Conservation (phyloP, 768 basidiomycete species). For the Gelatoporia subvermispora region DNA sequence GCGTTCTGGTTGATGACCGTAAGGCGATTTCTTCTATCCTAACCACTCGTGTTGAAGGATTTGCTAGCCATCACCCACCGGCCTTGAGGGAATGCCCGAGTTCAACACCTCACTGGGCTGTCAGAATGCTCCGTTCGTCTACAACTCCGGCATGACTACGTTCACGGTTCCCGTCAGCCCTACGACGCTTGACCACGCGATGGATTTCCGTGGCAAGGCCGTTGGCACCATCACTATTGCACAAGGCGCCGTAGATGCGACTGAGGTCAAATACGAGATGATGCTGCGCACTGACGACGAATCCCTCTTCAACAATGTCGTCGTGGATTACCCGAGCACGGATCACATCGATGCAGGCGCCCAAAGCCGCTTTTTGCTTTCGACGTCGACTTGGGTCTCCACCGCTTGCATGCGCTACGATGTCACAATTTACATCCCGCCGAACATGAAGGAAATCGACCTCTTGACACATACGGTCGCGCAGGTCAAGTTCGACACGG, state of each 20-base stretch:
- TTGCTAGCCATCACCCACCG: slow-evolving; percentile 41
- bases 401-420: slow-evolving; percentile 51
- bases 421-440: slow-evolving; percentile 46
- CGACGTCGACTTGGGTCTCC: slow-evolving; percentile 31
- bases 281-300: slow-evolving; percentile 40
- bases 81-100: slow-evolving; percentile 51
- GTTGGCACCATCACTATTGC: slow-evolving; percentile 48
- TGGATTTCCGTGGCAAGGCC: slow-evolving; percentile 44
- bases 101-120: slow-evolving; percentile 53
- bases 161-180: slow-evolving; percentile 36
- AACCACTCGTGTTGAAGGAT: neutral
- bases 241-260: slow-evolving; percentile 35
- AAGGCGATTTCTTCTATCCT: slow-evolving; percentile 11
- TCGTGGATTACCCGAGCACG: slow-evolving; percentile 31
- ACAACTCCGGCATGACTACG: slow-evolving; percentile 31
- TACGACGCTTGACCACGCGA: slow-evolving; percentile 33
- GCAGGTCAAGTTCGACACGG: slow-evolving; percentile 47
- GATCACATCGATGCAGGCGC: slow-evolving; percentile 27
- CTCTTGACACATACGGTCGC: slow-evolving; percentile 37
- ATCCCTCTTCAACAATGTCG: slow-evolving; percentile 34
- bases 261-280: slow-evolving; percentile 46
- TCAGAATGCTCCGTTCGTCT: slow-evolving; percentile 38
- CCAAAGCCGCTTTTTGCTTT: slow-evolving; percentile 31
- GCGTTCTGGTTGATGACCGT: slow-evolving; percentile 46
- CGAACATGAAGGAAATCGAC: slow-evolving; percentile 42